Base-by-base conservation (phyloP, 768 basidiomycete species). In the Lentinula raphanica region DNA sequence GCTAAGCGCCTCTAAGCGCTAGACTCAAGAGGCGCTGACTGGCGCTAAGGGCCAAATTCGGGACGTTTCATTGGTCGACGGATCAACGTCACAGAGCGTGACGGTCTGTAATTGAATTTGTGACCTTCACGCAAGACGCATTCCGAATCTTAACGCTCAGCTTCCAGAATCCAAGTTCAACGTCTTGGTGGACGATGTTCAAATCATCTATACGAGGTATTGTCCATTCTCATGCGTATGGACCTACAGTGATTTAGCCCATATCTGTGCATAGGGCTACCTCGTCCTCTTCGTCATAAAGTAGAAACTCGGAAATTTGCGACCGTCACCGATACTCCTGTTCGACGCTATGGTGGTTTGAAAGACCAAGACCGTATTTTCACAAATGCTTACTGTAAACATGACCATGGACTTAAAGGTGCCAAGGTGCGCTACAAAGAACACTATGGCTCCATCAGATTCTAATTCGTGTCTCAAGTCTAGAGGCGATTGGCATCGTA, bases 401-500 rank as follows among this genome's bases (percentile, higher is more conserved):
- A 95, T 69, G 96, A 98, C 67, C 89, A 93, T 69, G 88, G 93
- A 13, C 72, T 99, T 51, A 98, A 97, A 73, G 96, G 96, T 40
- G 96, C 96, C 21, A 69, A 83, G 82, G 94, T 94, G 38, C 21
- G 32, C 21, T 31, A 28, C 27, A n/a, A 3, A 17, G 9, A 3
- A 13, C 9, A 15, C 31, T n/a, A n/a, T n/a, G n/a, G n/a, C n/a
- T n/a, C n/a, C n/a, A n/a, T n/a, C n/a, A n/a, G n/a, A n/a, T 21
- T 59, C 15, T 2, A 13, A 27, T 55, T 51, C 28, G 27, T 11
- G 2, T 36, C 32, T 8, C 58, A 61, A 95, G 91, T 81, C 89
- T 42, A 88, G 96, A 46, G 96, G 96, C 9, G 96, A 99, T 77
- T 99, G 96, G 96, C 96, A 98, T 72, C 83, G 84, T 62, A 99